Conservation (phyloP, 805 yeast species). For the Candida mattraensis region DNA sequence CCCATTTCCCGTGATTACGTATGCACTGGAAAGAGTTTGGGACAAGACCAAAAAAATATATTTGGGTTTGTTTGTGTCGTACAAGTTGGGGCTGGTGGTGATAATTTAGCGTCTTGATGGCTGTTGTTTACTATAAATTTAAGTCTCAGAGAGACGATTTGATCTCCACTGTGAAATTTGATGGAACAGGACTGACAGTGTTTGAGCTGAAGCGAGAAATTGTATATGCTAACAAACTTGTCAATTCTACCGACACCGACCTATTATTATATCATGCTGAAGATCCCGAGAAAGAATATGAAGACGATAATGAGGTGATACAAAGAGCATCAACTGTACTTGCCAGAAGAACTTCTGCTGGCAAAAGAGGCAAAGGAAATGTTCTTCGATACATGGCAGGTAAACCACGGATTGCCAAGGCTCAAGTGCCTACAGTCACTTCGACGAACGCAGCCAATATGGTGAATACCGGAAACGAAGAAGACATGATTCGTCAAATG, state of each 20-base stretch:
- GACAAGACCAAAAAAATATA: no score
- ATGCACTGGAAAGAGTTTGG: no score
- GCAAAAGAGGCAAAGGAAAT: constrained; percentile 48
- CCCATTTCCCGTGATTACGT: no score
- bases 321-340: constrained; percentile 85
- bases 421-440: constrained; percentile 14
- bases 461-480: constrained; percentile 51
- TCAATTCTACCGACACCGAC: constrained; percentile 83
- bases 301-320: constrained; percentile 87
- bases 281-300: constrained; percentile 57
- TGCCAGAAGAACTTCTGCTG: constrained; percentile 77
- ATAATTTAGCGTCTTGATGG: constrained; percentile 21
- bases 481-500: constrained; percentile 86
- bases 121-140: constrained; percentile 75
- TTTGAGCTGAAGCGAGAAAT: constrained; percentile 94
- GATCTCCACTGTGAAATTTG: constrained; percentile 78
- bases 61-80: not conserved
- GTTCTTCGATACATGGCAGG: constrained; percentile 74
- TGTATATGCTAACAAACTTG: constrained; percentile 73
- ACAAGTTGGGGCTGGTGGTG: no score
- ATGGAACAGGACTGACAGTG: constrained; percentile 95
- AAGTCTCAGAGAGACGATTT: constrained; percentile 67
- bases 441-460: constrained; percentile 18
- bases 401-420: constrained; percentile 50
- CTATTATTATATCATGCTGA: constrained; percentile 63